Conservation (phyloP, 805 yeast species). For the Barnettozyma wickerhamii region DNA sequence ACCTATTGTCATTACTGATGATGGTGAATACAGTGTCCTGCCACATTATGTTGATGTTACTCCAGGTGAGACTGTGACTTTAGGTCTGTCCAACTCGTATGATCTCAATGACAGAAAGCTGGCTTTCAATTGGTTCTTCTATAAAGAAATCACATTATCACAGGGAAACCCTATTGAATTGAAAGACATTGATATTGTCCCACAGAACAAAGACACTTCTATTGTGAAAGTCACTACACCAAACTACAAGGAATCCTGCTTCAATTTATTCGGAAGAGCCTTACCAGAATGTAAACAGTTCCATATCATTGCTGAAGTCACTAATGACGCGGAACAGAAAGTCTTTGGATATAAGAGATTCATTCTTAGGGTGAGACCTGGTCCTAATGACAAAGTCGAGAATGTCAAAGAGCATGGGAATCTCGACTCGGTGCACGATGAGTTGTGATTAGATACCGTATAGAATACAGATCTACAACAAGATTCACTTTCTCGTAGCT, state of each 20-base stretch:
- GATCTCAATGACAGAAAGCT: slow-evolving; percentile 20
- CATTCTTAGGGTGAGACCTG: neutral
- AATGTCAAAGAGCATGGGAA: neutral
- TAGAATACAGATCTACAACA: too few relatives aligned
- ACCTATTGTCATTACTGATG: slow-evolving; percentile 25
- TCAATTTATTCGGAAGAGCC: slow-evolving; percentile 7
- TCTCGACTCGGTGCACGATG: neutral
- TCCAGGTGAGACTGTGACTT: slow-evolving; percentile 13
- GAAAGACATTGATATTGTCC: slow-evolving; percentile 14
- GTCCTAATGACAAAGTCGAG: neutral
- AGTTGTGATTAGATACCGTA: too few relatives aligned
- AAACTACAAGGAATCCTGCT: slow-evolving; percentile 7
- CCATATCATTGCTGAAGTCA: slow-evolving; percentile 23
- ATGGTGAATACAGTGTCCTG: slow-evolving; percentile 14
- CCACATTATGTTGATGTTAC: slow-evolving; percentile 17
- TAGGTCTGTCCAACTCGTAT: slow-evolving; percentile 25
- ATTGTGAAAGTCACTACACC: slow-evolving; percentile 14
- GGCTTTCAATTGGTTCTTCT: slow-evolving; percentile 26
- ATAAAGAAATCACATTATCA: slow-evolving; percentile 20
- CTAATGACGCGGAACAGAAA: neutral
- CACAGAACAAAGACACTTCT: slow-evolving; percentile 10
- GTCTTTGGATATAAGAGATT: neutral
- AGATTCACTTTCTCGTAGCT: too few relatives aligned
- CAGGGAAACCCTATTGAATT: slow-evolving; percentile 21
- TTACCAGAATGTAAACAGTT: slow-evolving; percentile 15